phyloP scores from a whole-genome alignment of 2,329 filamentous ascomycete genomes.

The Neocucurbitaria cava region DNA sequence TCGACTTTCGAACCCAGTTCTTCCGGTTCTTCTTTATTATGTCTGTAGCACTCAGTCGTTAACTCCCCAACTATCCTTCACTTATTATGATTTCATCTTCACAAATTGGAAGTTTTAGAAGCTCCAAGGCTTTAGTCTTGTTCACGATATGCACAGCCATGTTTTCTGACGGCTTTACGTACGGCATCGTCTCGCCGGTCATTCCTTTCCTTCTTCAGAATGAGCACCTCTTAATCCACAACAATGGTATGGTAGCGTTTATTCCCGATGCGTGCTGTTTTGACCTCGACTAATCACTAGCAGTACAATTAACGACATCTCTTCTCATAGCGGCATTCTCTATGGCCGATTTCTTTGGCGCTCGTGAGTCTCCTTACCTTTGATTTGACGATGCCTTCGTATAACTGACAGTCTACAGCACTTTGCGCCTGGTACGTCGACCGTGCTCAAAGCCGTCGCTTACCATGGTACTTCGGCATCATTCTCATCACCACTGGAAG shows the following conservation, averaged over 20 bases:
- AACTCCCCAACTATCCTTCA: not conserved
- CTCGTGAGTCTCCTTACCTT: constrained; percentile 6
- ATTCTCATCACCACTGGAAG: constrained; percentile 16
- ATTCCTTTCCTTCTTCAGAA: constrained; percentile 19
- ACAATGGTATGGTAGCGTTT: constrained; percentile 1
- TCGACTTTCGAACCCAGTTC: not conserved
- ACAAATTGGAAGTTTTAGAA: constrained; percentile 6
- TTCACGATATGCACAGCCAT: constrained; percentile 21
- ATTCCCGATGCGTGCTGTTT: not conserved
- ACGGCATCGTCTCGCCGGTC: constrained; percentile 16
- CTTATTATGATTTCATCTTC: not conserved
- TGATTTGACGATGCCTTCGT: not conserved
- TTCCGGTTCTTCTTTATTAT: not conserved
- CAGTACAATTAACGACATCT: constrained; percentile 16
- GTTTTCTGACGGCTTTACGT: constrained; percentile 18
- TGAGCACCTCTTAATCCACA: constrained; percentile 6
- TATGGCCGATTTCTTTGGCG: constrained; percentile 13
- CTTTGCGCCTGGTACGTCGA: constrained; percentile 22
- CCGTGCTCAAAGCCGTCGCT: constrained; percentile 10
- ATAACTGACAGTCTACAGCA: not conserved
- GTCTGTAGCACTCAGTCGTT: too few species aligned
- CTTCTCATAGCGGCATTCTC: constrained; percentile 14
- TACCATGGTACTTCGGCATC: constrained; percentile 18
- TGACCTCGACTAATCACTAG: not conserved
- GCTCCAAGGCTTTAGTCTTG: constrained; percentile 16